Percentiles rank a stretch among this genome's conserved stretches.
These are phyloP conservation scores for Trichoderma erinaceum DNA, from an alignment of 495 filamentous ascomycete genomes.

Conservation along the genomic window DNA sequence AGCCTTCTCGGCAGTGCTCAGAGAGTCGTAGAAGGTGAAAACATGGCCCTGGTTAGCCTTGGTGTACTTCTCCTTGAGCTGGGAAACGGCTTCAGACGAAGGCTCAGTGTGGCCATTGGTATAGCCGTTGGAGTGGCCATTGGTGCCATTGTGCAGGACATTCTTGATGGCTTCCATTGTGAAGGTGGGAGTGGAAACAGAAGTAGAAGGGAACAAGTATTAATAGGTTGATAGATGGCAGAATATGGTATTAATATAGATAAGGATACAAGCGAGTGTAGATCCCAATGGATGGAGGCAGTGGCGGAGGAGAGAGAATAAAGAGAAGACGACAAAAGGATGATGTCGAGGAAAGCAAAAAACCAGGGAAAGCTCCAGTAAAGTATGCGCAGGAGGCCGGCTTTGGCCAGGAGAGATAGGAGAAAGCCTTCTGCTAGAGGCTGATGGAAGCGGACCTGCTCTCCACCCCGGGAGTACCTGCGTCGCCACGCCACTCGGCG, in stretches of 20 bases:
- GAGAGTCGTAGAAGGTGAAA: conserved; percentile 80
- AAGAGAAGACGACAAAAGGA: background rate
- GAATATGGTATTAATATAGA: background rate
- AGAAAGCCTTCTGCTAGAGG: background rate
- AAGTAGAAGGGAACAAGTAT: background rate
- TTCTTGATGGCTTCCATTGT: conserved; percentile 14
- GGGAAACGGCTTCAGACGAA: conserved; percentile 55
- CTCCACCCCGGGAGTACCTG: background rate
- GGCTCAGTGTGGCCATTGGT: conserved; percentile 44
- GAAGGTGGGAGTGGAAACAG: background rate
- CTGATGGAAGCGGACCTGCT: background rate
- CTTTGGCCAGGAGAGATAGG: background rate
- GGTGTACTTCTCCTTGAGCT: conserved; percentile 71
- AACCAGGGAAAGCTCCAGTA: background rate
- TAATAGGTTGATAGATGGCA: background rate
- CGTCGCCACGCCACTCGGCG: background rate
- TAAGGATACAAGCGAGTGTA: background rate
- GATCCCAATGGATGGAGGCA: background rate
- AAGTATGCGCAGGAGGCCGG: background rate
- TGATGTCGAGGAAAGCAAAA: background rate
- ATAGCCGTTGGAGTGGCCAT: background rate
- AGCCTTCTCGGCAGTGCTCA: conserved; percentile 65
- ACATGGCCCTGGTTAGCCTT: conserved; percentile 82
- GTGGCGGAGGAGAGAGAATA: background rate
- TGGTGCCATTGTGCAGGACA: background rate